Percentiles rank a stretch among this genome's conserved stretches.
phyloP scores from a whole-genome alignment of 768 basidiomycete genomes.

The Pleurotus salmoneostramineus region DNA sequence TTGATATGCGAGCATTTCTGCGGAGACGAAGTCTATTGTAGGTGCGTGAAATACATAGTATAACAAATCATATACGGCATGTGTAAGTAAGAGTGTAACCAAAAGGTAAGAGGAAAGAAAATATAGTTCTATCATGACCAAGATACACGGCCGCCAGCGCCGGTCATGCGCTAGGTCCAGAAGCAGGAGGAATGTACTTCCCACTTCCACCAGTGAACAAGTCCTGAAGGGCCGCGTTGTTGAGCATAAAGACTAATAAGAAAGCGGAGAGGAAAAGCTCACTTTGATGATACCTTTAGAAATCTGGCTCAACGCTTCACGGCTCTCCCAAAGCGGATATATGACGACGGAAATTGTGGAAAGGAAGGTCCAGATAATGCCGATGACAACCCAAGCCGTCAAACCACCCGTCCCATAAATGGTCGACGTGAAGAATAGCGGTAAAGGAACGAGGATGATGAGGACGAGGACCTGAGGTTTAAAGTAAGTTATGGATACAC shows the following conservation, averaged over 20 bases:
- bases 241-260: too few species aligned
- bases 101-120: too few species aligned
- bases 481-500: background rate
- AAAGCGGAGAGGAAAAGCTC: too few species aligned
- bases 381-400: conserved; percentile 77
- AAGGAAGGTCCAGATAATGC: conserved; percentile 81
- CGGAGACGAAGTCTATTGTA: too few species aligned
- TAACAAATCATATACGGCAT: too few species aligned
- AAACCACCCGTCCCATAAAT: conserved; percentile 63
- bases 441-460: conserved; percentile 76
- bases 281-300: conserved; percentile 63
- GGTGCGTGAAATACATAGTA: too few species aligned
- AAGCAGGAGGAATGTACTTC: conserved; percentile 21
- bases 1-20: too few species aligned
- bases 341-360: conserved; percentile 75
- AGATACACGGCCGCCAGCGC: too few species aligned
- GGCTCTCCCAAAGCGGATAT: conserved; percentile 85
- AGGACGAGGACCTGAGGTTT: conserved; percentile 48
- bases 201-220: conserved; percentile 36
- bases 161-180: background rate
- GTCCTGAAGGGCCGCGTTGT: too few species aligned
- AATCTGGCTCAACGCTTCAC: conserved; percentile 60
- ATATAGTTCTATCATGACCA: too few species aligned
- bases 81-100: too few species aligned
- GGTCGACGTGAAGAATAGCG: conserved; percentile 80